Base-by-base conservation (phyloP, 495 filamentous ascomycete species). In the Aspergillus steynii region DNA sequence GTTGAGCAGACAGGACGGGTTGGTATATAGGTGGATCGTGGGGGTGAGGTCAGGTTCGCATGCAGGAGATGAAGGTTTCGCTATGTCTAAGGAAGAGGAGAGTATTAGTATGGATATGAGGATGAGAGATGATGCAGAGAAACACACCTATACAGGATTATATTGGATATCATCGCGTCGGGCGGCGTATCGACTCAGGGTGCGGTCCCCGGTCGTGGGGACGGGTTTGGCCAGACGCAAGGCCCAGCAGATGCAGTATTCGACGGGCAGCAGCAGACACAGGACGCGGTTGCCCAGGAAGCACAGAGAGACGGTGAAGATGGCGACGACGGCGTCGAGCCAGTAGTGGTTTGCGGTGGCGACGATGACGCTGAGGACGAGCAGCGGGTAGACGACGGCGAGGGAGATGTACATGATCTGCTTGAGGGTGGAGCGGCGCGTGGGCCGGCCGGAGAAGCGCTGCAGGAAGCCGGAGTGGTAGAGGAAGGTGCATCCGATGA, bases 261-360 rank as follows among this genome's bases (percentile, higher is more conserved):
- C 86, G 26, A 85, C 53, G 15, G 84, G 85, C 28, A 88, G 65
- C 14, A 88, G 71, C 31, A 82, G 69, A 55, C 80, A 67, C 62
- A 85, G 83, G 9, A 88, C 62, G 26, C 75, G 60, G 62, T 88
- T 88, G 51, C 71, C 73, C n/a, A 68, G 20, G 61, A 81, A 83
- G 65, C 73, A 79, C 15, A 82, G 77, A 14, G 80, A 73, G n/a
- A 82, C 63, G 5, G 78, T 79, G 31, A 83, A 77, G 55, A 82
- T 72, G 5, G 83, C 83, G n/a, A 82, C 73, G 20, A 80, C 68
- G 1, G 85, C 86, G 67, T 88, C 86, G 42, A 89, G 73, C 71
- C 82, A 85, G 64, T 86, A 88, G 68, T 88, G 86, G 61, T 89
- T 89, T 12, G 86, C 86, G 5, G 86, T 89, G 9, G 84, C 84